phyloP scores from a whole-genome alignment of 1,139 yeast species.

The Hemisphaericaspora subhashii region DNA sequence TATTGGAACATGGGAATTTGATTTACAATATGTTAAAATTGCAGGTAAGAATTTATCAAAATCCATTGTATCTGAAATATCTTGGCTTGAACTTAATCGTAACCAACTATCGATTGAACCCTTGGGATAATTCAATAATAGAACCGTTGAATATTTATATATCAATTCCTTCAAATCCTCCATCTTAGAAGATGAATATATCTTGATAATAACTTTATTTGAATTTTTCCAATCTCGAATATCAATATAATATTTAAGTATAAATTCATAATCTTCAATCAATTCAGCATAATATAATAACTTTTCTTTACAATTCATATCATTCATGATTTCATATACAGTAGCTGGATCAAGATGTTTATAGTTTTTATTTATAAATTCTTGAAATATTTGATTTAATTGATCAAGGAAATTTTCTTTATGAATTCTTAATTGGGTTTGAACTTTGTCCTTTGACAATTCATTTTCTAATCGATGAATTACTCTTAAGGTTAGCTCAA shows the following conservation, averaged over 20 bases:
- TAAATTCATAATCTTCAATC: conserved; percentile 67
- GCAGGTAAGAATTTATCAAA: conserved; percentile 74
- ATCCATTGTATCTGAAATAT: conserved; percentile 32
- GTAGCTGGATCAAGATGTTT: conserved; percentile 60
- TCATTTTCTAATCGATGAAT: conserved; percentile 25
- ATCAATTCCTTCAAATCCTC: conserved; percentile 35
- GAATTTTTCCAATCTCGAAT: conserved; percentile 75
- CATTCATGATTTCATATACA: conserved; percentile 67
- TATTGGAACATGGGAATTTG: conserved; percentile 29
- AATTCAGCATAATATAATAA: conserved; percentile 68
- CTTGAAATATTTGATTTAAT: conserved; percentile 39
- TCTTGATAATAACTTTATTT: conserved; percentile 52
- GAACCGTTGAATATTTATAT: conserved; percentile 66
- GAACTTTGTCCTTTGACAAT: conserved; percentile 2
- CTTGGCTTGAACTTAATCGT: conserved; percentile 31
- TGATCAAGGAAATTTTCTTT: conserved; percentile 15
- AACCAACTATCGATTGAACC: conserved; percentile 82
- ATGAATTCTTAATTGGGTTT: conserved; percentile 5
- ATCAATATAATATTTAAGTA: conserved; percentile 68
- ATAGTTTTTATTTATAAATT: conserved; percentile 53
- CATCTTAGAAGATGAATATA: conserved; percentile 40
- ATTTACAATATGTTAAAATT: conserved; percentile 62
- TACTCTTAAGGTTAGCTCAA: conserved; percentile 52
- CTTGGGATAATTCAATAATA: conserved; percentile 67
- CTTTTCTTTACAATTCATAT: conserved; percentile 64